Evolutionary conservation across 1,284 basidiomycete genomes (phyloP), one percentile per base, ranked within the genome.

Genomic region (Microbotryum saponariae): DNA sequence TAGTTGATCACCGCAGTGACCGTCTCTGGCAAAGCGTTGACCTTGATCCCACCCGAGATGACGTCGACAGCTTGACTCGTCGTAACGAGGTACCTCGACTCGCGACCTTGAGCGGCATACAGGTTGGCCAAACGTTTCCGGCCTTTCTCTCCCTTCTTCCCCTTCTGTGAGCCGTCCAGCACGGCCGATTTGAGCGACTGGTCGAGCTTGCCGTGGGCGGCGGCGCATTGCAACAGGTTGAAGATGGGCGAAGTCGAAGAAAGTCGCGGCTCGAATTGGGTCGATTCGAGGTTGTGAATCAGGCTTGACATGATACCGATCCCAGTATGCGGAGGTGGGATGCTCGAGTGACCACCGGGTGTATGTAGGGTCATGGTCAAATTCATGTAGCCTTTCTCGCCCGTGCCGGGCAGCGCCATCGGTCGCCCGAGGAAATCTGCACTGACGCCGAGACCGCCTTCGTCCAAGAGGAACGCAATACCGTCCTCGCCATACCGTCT

Each of bases 41-140:
- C 56, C 31, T 65, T 61, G 42, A 59, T 52, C 25, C 86, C 85
- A 6, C 85, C 85, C 8, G 76, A 70, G 50, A 87, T 80, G 12
- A 87, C 73, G 68, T 86, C 85, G 45, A 84, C 79, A 1, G 87
- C 86, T 71, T 86, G 85, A 0, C 85, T 46, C 12, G 61, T 62
- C 49, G 20, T 23, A 1, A 62, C 61, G 18, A 58, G 45, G 49
- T 59, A 62, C 4, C 57, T 27, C 48, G 54, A 44, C 6, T 29
- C 48, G 16, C 20, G 16, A 10, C 61, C 57, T 9, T 55, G 33
- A 18, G 16, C 25, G 0, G 52, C 56, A 20, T 47, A 45, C 16
- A 48, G 42, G 3, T 42, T 20, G 1, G 61, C 61, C 29, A 54
- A 44, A 20, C 46, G n/a, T n/a, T 86, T 4, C 83, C 88, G 44